phyloP scores from a whole-genome alignment of 1,284 basidiomycete species.

The Pulchroboletus neoregius region DNA sequence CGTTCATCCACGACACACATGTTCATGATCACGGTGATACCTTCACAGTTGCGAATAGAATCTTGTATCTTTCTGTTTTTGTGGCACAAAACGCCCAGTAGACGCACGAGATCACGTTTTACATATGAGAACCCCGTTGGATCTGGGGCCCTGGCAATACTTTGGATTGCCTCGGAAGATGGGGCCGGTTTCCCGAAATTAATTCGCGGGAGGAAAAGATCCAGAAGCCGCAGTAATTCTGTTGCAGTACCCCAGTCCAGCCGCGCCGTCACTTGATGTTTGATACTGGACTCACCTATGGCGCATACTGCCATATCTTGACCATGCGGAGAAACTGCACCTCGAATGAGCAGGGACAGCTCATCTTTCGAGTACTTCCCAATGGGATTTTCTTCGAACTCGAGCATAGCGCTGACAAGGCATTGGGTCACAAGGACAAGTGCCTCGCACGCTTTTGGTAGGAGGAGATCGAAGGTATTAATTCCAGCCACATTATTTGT shows the following conservation, averaged over 20 bases:
- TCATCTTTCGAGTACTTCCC: conserved; percentile 18
- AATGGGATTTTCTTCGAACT: conserved; percentile 21
- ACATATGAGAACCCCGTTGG: conserved; percentile 71
- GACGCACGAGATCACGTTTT: conserved; percentile 78
- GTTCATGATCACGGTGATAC: conserved; percentile 77
- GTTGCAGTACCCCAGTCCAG: conserved; percentile 12
- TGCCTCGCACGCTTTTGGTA: conserved; percentile 75
- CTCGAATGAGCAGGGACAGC: conserved; percentile 43
- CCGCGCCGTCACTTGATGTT: not conserved
- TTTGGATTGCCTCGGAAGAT: conserved; percentile 21
- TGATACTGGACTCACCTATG: conserved; percentile 47
- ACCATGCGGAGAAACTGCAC: conserved; percentile 37
- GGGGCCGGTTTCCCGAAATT: conserved; percentile 60
- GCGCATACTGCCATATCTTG: conserved; percentile 53
- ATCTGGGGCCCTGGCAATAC: conserved; percentile 29
- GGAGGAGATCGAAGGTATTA: conserved; percentile 53
- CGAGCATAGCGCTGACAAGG: conserved; percentile 61
- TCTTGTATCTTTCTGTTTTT: conserved; percentile 66
- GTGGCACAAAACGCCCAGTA: conserved; percentile 72
- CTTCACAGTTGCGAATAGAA: conserved; percentile 61
- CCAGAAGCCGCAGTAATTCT: conserved; percentile 69
- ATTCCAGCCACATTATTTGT: conserved; percentile 9
- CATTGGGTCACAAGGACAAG: conserved; percentile 77
- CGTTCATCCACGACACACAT: conserved; percentile 86
- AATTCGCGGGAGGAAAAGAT: conserved; percentile 75